These are phyloP conservation scores for Lepidium aucheri DNA, from an alignment of 345 rosid species.

Conservation along the genomic window DNA sequence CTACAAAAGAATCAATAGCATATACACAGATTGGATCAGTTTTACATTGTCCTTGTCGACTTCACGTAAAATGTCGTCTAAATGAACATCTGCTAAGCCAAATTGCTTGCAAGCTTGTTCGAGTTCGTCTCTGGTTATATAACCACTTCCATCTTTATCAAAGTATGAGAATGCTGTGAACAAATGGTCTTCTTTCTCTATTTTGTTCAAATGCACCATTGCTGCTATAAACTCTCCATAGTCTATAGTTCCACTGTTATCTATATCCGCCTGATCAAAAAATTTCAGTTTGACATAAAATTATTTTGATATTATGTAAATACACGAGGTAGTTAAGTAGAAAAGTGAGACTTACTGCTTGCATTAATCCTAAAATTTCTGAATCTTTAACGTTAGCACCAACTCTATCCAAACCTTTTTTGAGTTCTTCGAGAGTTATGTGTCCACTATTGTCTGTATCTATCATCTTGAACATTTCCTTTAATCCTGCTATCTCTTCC, in stretches of 20 bases:
- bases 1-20: not conserved
- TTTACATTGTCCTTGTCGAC: conserved; percentile 81
- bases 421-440: conserved; percentile 84
- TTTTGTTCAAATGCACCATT: conserved; percentile 85
- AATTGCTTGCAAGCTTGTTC: conserved; percentile 73
- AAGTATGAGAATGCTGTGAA: conserved; percentile 80
- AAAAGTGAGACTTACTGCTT: conserved; percentile 43
- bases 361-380: conserved; percentile 65
- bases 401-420: conserved; percentile 66
- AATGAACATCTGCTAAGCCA: conserved; percentile 51
- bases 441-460: conserved; percentile 82
- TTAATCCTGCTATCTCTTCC: conserved; percentile 85
- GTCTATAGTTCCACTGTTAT: conserved; percentile 89
- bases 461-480: conserved; percentile 92
- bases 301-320: not conserved
- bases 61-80: conserved; percentile 67
- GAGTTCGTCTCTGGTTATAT: conserved; percentile 82
- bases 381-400: conserved; percentile 73
- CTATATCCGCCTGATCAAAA: conserved; percentile 74
- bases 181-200: conserved; percentile 77
- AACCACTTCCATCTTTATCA: conserved; percentile 91
- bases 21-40: not conserved
- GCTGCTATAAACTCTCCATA: conserved; percentile 90
- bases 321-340: not conserved
- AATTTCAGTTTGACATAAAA: not conserved